Evolutionary conservation across 2,329 filamentous ascomycete species (phyloP).

Genomic region (Boeremia lycopersici): DNA sequence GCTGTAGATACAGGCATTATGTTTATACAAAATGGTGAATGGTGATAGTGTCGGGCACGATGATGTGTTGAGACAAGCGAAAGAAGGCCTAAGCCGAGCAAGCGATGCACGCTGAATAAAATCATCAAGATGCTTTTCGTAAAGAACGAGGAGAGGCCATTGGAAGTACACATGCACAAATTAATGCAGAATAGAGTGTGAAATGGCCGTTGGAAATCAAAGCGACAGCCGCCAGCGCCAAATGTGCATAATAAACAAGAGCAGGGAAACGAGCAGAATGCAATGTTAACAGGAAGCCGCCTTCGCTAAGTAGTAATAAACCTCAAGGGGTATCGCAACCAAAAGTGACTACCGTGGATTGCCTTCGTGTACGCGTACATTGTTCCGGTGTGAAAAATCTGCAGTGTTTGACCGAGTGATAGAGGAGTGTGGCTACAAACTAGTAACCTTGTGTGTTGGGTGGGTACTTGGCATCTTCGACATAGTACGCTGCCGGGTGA

Average conservation of each 20-base stretch:
- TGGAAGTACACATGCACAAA: neutral
- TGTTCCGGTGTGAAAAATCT: slow-evolving; percentile 4
- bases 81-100: neutral
- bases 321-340: slow-evolving; percentile 25
- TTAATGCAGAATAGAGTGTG: neutral
- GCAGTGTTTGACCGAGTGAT: neutral
- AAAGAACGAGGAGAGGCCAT: neutral
- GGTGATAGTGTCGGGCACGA: neutral
- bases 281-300: slow-evolving; percentile 5
- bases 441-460: slow-evolving; percentile 14
- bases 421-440: neutral
- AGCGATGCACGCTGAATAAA: slow-evolving; percentile 1
- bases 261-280: neutral
- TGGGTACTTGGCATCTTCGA: slow-evolving; percentile 37
- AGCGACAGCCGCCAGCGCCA: neutral
- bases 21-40: slow-evolving; percentile 1
- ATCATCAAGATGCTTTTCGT: slow-evolving; percentile 1
- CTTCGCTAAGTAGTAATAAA: slow-evolving; percentile 18
- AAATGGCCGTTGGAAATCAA: slow-evolving; percentile 4
- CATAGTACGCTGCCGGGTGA: slow-evolving; percentile 38
- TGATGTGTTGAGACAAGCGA: neutral
- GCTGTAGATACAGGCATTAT: slow-evolving; percentile 1
- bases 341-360: slow-evolving; percentile 21
- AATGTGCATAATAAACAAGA: neutral
- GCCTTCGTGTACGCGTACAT: slow-evolving; percentile 19